Evolutionary conservation across 441 rosid species (phyloP), one percentile per base, ranked within the genome.

Genomic region (Jatropha podagrica): DNA sequence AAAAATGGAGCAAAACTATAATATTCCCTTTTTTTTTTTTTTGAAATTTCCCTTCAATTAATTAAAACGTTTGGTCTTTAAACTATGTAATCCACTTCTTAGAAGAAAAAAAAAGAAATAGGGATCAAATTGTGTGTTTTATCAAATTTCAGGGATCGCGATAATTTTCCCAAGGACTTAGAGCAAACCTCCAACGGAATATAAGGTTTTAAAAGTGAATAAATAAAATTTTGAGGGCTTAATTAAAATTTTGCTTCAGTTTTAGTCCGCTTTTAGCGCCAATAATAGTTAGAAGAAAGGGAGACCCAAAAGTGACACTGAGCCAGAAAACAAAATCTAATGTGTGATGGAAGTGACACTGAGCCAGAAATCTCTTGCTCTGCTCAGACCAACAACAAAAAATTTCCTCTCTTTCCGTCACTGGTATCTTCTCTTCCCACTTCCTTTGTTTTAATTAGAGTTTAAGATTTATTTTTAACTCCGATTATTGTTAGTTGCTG

Each of bases 321-420:
- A 3, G 7, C 4, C 38, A 15, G 5, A 14, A 12, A 12, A 4
- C 52, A 52, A 71, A 23, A 5, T 26, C 26, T n/a, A 27, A 49
- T 63, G 74, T 38, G 81, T 73, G 67, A 83, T 80, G 85, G 81
- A 75, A 77, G 67, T 55, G 75, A 83, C 72, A 79, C 77, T 72
- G 38, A 75, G 77, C 70, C 79, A 74, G 42, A 66, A 73, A 64
- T 41, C 76, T 73, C 76, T 75, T 59, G 46, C 63, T 72, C 75
- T 42, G 23, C 17, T 41, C 75, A 42, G 14, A 20, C 67, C 72
- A 68, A 8, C 18, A 44, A 42, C 52, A 46, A 67, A 56, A 4
- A 67, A 49, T 27, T 51, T 32, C 44, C 42, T n/a, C 9, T 68
- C 72, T 49, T 17, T 48, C 58, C 68, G 60, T 72, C 68, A 32